phyloP scores from a whole-genome alignment of 2,329 filamentous ascomycete genomes.

The Sarocladiaceae sp. region DNA sequence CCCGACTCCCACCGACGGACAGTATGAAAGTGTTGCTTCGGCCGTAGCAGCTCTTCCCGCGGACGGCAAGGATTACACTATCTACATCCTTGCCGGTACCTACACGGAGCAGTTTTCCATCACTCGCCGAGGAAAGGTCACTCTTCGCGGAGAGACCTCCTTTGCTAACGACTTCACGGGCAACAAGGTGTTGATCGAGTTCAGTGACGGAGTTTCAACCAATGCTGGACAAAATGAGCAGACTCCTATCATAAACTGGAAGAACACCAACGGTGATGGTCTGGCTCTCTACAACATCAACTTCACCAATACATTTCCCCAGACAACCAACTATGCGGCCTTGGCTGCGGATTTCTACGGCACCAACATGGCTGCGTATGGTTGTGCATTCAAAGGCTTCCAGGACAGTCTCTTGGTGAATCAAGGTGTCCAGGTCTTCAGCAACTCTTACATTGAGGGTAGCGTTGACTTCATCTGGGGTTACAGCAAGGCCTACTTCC shows the following conservation, averaged over 20 bases:
- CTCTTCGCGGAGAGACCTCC: constrained; percentile 55
- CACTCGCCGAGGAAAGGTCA: constrained; percentile 40
- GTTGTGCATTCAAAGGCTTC: constrained; percentile 39
- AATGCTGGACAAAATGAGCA: constrained; percentile 34
- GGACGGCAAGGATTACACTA: constrained; percentile 43
- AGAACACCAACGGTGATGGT: constrained; percentile 36
- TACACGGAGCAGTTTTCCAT: constrained; percentile 58
- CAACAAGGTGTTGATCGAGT: constrained; percentile 53
- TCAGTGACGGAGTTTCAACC: constrained; percentile 24
- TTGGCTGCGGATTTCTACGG: constrained; percentile 32
- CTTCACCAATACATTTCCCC: constrained; percentile 40
- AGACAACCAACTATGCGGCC: constrained; percentile 38
- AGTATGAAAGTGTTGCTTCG: constrained; percentile 36
- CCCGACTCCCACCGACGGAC: constrained; percentile 27
- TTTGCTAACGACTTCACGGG: constrained; percentile 45
- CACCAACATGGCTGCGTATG: constrained; percentile 26
- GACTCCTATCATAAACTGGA: constrained; percentile 39
- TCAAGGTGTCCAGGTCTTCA: constrained; percentile 42
- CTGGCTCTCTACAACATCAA: constrained; percentile 60
- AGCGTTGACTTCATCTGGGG: constrained; percentile 40
- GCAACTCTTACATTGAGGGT: constrained; percentile 37
- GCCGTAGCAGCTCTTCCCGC: constrained; percentile 36
- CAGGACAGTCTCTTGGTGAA: constrained; percentile 46
- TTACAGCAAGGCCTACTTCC: constrained; percentile 36
- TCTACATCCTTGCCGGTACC: constrained; percentile 59